Percentiles rank a stretch among this genome's conserved stretches.
Conservation (phyloP, 306 rosid species). For the Citrullus colocynthis region DNA sequence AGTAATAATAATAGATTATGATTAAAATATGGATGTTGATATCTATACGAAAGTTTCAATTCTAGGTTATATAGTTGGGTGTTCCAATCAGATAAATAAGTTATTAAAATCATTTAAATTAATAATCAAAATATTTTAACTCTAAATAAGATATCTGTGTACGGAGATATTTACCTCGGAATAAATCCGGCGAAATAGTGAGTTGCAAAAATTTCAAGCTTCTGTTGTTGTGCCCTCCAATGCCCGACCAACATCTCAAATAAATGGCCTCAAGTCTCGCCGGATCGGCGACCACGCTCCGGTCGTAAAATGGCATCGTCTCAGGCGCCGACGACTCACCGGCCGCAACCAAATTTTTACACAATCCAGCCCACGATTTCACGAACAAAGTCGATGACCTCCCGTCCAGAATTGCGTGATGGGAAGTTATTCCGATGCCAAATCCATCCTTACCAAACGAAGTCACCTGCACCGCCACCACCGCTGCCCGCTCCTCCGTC, state of each 20-base stretch:
- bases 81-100: too few relatives aligned
- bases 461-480: constrained; percentile 20
- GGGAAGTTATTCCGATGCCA: constrained; percentile 10
- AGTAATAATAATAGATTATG: too few relatives aligned
- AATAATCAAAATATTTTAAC: too few relatives aligned
- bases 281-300: background rate
- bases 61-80: too few relatives aligned
- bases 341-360: background rate
- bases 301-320: background rate
- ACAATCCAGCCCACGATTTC: constrained; percentile 22
- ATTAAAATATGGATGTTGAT: too few relatives aligned
- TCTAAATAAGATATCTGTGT: too few relatives aligned
- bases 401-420: constrained; percentile 25
- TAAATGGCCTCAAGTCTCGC: background rate
- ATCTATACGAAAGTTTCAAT: too few relatives aligned
- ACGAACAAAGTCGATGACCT: constrained; percentile 13
- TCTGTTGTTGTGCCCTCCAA: background rate
- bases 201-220: background rate
- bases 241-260: background rate
- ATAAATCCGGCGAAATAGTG: background rate
- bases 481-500: background rate
- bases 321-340: background rate
- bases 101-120: too few relatives aligned
- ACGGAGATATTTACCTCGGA: background rate
- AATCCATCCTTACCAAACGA: constrained; percentile 10